Percentiles rank a stretch among this genome's conserved stretches.
Conservation (phyloP, 805 yeast genomes). For the Candida xiaguanensis region DNA sequence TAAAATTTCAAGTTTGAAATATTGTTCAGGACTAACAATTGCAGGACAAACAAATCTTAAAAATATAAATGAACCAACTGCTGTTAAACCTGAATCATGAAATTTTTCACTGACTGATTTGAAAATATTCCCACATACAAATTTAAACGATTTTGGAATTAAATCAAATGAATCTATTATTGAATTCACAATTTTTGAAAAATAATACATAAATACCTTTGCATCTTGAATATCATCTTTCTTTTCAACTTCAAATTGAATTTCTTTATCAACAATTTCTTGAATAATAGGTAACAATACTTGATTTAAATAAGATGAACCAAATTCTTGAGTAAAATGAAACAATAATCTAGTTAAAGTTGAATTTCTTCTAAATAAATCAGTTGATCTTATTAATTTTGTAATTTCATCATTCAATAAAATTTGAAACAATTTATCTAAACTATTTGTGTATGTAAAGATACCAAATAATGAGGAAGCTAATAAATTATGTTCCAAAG, state of each 20-base stretch:
- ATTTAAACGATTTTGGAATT: constrained; percentile 70
- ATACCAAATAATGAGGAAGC: constrained; percentile 62
- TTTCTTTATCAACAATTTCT: constrained; percentile 45
- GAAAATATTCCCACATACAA: constrained; percentile 66
- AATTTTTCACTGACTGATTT: constrained; percentile 55
- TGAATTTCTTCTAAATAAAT: constrained; percentile 75
- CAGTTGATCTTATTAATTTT: constrained; percentile 59
- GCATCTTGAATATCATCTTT: constrained; percentile 28
- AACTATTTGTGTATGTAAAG: constrained; percentile 36
- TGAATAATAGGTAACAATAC: constrained; percentile 56
- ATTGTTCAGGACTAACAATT: constrained; percentile 78
- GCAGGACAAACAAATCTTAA: constrained; percentile 88
- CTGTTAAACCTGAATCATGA: constrained; percentile 55
- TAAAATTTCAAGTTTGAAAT: constrained; percentile 26
- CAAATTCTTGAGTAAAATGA: constrained; percentile 65
- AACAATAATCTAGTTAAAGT: constrained; percentile 77
- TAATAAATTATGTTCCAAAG: constrained; percentile 64
- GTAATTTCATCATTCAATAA: constrained; percentile 61
- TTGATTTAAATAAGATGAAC: constrained; percentile 50
- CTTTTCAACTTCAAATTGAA: constrained; percentile 65
- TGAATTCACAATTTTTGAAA: constrained; percentile 53
- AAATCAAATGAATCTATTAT: constrained; percentile 51
- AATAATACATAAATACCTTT: constrained; percentile 50
- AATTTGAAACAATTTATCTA: constrained; percentile 47
- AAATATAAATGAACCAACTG: constrained; percentile 85